A percentile compares a stretch with the other conserved stretches of the same genome.
These are phyloP conservation scores for Tulasnella sp. DNA, from an alignment of 768 basidiomycete species.

Conservation along the genomic window DNA sequence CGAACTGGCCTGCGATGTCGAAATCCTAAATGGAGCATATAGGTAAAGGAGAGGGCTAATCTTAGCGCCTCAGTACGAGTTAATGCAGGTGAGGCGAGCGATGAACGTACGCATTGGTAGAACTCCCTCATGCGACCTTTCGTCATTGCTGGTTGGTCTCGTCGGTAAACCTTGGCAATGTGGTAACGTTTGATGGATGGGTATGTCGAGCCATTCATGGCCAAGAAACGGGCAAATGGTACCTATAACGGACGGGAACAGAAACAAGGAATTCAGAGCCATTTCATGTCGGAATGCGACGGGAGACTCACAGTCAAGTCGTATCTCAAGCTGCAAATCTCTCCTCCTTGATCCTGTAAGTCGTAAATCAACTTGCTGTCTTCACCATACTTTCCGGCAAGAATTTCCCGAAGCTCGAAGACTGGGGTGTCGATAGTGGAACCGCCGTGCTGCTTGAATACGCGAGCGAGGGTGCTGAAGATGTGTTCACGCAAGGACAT, in stretches of 20 bases:
- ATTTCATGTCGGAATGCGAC: neutral
- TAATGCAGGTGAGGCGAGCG: neutral
- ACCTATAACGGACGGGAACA: slow-evolving; percentile 40
- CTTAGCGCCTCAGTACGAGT: neutral
- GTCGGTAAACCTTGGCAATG: slow-evolving; percentile 95
- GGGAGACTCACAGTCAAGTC: slow-evolving; percentile 71
- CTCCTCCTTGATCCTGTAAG: slow-evolving; percentile 94
- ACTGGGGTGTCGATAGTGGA: slow-evolving; percentile 95
- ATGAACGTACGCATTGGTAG: slow-evolving; percentile 75
- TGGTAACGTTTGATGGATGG: slow-evolving; percentile 82
- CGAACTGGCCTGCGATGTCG: slow-evolving; percentile 88
- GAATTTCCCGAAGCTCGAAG: slow-evolving; percentile 93
- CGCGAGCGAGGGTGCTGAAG: slow-evolving; percentile 79
- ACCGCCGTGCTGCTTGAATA: slow-evolving; percentile 85
- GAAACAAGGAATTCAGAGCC: neutral
- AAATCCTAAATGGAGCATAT: slow-evolving; percentile 63
- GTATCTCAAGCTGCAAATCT: slow-evolving; percentile 89
- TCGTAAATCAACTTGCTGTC: slow-evolving; percentile 97
- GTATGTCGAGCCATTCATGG: slow-evolving; percentile 82
- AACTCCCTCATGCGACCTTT: slow-evolving; percentile 99
- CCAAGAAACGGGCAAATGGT: slow-evolving; percentile 89
- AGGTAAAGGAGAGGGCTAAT: neutral
- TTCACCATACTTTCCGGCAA: slow-evolving; percentile 96
- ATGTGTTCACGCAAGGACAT: slow-evolving; percentile 90
- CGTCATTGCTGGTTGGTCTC: slow-evolving; percentile 95